Conservation (phyloP, 108 stramenopile genomes). For the Ochromonas danica region DNA sequence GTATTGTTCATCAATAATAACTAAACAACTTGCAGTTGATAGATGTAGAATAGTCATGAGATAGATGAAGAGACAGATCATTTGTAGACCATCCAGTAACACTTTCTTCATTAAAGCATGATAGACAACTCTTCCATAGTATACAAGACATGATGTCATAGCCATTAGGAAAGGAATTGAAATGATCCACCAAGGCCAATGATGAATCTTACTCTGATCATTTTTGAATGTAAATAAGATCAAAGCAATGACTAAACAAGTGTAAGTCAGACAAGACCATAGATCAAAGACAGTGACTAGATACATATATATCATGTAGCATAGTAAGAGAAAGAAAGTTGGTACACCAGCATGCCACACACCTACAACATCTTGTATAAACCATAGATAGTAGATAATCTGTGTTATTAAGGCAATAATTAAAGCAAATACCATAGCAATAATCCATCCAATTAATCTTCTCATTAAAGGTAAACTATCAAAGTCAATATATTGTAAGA, state of each 20-base stretch:
- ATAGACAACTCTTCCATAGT: not conserved
- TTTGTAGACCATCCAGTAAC: not conserved
- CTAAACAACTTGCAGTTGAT: too few relatives aligned
- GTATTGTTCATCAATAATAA: not conserved
- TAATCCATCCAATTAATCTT: not conserved
- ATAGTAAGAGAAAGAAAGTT: not conserved
- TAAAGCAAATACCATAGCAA: not conserved
- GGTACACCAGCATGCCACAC: not conserved
- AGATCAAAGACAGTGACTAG: not conserved
- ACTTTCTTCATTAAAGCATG: not conserved
- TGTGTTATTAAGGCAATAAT: not conserved
- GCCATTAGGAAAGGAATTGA: not conserved
- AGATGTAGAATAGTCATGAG: too few relatives aligned
- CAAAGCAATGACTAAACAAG: not conserved
- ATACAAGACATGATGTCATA: not conserved
- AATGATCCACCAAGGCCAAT: not conserved
- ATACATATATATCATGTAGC: not conserved
- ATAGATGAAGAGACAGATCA: not conserved
- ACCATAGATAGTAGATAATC: not conserved
- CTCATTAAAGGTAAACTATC: slow-evolving; percentile 5
- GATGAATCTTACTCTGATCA: not conserved
- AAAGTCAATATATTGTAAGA: not conserved
- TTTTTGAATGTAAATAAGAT: too few relatives aligned
- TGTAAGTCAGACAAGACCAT: not conserved
- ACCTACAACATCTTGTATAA: not conserved